Percentiles rank a stretch among this genome's conserved stretches.
Conservation (phyloP, 371 early-diverging fungal genomes). For the Rhizopus delemar region DNA sequence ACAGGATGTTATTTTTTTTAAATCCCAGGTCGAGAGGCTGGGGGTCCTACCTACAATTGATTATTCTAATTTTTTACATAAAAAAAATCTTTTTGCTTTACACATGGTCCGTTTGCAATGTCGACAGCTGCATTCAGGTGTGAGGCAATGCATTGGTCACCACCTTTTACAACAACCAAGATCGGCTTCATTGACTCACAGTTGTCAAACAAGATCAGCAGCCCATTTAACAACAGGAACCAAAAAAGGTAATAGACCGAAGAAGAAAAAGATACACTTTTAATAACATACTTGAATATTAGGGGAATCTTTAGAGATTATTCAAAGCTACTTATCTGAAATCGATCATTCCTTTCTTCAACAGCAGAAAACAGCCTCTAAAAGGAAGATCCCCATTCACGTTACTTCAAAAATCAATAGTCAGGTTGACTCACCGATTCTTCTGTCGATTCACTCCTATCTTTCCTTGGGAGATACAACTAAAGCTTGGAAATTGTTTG, state of each 20-base stretch:
- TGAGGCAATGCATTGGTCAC: conserved; percentile 25
- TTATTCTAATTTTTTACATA: background rate
- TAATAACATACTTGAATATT: background rate
- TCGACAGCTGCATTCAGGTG: conserved; percentile 38
- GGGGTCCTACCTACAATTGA: background rate
- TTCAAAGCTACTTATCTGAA: conserved; percentile 1
- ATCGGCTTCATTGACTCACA: conserved; percentile 13
- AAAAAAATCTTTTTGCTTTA: background rate
- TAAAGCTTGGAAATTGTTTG: conserved; percentile 35
- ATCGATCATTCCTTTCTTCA: conserved; percentile 11
- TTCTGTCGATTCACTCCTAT: conserved; percentile 27
- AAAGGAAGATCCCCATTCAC: conserved; percentile 31
- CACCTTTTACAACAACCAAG: conserved; percentile 35
- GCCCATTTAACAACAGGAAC: conserved; percentile 12
- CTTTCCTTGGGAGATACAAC: conserved; percentile 18
- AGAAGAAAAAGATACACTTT: background rate
- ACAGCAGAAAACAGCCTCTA: conserved; percentile 15
- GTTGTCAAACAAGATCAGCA: conserved; percentile 22
- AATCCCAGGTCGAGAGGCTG: conserved; percentile 3
- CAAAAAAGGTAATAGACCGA: conserved; percentile 16
- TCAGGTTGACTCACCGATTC: conserved; percentile 25
- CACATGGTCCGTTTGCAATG: conserved; percentile 42
- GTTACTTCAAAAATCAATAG: conserved; percentile 26
- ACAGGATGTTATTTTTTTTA: conserved; percentile 3
- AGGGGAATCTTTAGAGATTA: background rate